These are phyloP conservation scores for Teunomyces barrocoloradensis DNA, from an alignment of 805 yeast species.

Conservation along the genomic window DNA sequence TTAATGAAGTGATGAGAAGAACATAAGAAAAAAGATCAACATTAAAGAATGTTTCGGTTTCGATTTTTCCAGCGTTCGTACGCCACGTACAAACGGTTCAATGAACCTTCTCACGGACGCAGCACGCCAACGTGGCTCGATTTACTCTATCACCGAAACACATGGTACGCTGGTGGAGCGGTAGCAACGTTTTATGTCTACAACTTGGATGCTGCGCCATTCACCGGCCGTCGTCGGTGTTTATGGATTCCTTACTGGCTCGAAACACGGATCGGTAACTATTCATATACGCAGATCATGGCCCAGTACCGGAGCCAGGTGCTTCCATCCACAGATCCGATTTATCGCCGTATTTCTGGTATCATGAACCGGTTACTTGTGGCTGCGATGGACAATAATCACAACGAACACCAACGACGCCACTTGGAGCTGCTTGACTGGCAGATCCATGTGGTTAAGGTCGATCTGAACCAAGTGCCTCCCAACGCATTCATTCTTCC, in stretches of 20 bases:
- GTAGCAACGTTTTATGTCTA: slow-evolving; percentile 19
- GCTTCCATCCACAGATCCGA: slow-evolving; percentile 59
- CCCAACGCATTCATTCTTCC: slow-evolving; percentile 98
- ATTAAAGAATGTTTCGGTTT: no score
- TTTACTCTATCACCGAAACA: slow-evolving; percentile 22
- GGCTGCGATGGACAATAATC: slow-evolving; percentile 41
- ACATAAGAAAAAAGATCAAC: no score
- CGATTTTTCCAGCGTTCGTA: not conserved
- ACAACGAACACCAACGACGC: slow-evolving; percentile 32
- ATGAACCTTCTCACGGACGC: slow-evolving; percentile 4
- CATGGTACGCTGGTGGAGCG: slow-evolving; percentile 31
- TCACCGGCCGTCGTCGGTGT: slow-evolving; percentile 67
- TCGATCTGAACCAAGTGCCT: slow-evolving; percentile 65
- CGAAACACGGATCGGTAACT: slow-evolving; percentile 61
- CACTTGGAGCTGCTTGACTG: slow-evolving; percentile 52
- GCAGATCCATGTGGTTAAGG: slow-evolving; percentile 68
- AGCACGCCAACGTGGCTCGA: slow-evolving; percentile 5
- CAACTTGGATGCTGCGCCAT: slow-evolving; percentile 76
- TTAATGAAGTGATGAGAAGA: no score
- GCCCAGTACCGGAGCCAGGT: slow-evolving; percentile 50
- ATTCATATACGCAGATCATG: slow-evolving; percentile 60
- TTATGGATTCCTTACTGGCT: slow-evolving; percentile 67
- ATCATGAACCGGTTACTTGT: slow-evolving; percentile 65
- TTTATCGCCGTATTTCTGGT: slow-evolving; percentile 49
- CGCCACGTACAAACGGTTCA: slow-evolving; percentile 20